Evolutionary conservation across 176 grass and related monocot species (phyloP), one percentile per base, ranked within the genome.

Genomic region (Triticum urartu): DNA sequence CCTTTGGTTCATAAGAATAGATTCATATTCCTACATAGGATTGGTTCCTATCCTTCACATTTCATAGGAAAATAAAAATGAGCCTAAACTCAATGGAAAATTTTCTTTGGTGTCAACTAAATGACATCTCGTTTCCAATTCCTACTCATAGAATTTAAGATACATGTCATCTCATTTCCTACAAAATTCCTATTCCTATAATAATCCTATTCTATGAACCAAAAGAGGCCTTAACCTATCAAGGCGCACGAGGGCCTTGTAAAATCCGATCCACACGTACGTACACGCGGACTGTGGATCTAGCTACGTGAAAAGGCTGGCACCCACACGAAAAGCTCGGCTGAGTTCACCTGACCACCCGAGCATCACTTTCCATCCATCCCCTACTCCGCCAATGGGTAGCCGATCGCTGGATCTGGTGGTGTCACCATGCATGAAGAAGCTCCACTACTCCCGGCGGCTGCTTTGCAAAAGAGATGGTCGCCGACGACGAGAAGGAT

Each of bases 381-480:
- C 15, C 30, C 11, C 42, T 4, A 15, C 15, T 18, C 5, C 25
- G 22, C 50, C 62, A 68, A 9, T 82, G 64, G 38, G 40, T 18
- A n/a, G 68, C 12, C 9, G 68, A 32, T 66, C 11, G 0, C 15
- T 7, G 50, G 81, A 86, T 78, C 38, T 15, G 64, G 78, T 45
- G 79, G 73, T 73, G 84, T 87, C 79, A 80, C 82, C 82, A 25
- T 68, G 40, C 72, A 18, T 48, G 45, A 4, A 45, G 71, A 43
- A 69, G 43, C 87, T 84, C 67, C 87, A 80, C 82, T 73, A 64
- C 38, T 39, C 68, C 68, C 3, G 68, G 54, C 2, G 78, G 38
- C 14, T 25, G 22, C n/a, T 68, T 26, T 84, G 22, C 39, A 25
- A 22, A 25, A 22, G n/a, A 43, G 8, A 5, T 34, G 60, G 59